A percentile compares a stretch with the other conserved stretches of the same genome.
Conservation (phyloP, 768 basidiomycete genomes). For the Holtermanniella nyarrowii region DNA sequence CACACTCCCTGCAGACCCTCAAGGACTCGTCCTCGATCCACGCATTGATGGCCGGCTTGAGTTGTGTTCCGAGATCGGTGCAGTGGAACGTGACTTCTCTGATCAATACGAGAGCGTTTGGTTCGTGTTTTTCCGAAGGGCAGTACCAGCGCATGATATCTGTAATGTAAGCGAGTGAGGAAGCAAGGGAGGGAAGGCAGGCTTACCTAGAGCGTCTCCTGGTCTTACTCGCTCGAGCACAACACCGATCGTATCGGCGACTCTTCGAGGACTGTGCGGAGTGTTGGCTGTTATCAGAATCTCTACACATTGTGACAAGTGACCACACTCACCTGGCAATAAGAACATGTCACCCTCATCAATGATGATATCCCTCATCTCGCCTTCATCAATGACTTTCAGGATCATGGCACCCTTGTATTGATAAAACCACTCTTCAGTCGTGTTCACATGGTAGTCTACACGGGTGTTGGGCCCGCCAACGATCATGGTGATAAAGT, state of each 20-base stretch:
- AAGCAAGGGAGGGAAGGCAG: slow-evolving; percentile 1
- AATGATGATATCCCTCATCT: slow-evolving; percentile 64
- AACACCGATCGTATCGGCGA: slow-evolving; percentile 77
- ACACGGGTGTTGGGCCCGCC: slow-evolving; percentile 91
- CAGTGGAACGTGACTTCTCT: slow-evolving; percentile 78
- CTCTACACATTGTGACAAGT: too few relatives aligned
- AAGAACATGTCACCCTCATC: slow-evolving; percentile 96
- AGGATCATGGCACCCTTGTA: slow-evolving; percentile 88
- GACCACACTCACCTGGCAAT: slow-evolving; percentile 69
- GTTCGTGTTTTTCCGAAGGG: slow-evolving; percentile 48
- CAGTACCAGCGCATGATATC: slow-evolving; percentile 94
- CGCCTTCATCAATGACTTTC: slow-evolving; percentile 54
- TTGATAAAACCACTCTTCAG: slow-evolving; percentile 99
- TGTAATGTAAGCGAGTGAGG: slow-evolving; percentile 33
- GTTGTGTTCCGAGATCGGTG: slow-evolving; percentile 80
- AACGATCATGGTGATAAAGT: slow-evolving; percentile 91
- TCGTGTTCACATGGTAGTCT: slow-evolving; percentile 92
- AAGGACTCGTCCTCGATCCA: slow-evolving; percentile 63
- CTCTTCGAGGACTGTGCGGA: slow-evolving; percentile 90
- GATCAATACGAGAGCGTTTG: slow-evolving; percentile 56
- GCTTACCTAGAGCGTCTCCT: slow-evolving; percentile 57
- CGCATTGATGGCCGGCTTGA: slow-evolving; percentile 77
- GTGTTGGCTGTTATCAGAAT: slow-evolving; percentile 60
- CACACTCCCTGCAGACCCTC: slow-evolving; percentile 64
- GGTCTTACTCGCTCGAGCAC: slow-evolving; percentile 83